Evolutionary conservation across 345 rosid species (phyloP).

Genomic region (Schrenkiella parvula): DNA sequence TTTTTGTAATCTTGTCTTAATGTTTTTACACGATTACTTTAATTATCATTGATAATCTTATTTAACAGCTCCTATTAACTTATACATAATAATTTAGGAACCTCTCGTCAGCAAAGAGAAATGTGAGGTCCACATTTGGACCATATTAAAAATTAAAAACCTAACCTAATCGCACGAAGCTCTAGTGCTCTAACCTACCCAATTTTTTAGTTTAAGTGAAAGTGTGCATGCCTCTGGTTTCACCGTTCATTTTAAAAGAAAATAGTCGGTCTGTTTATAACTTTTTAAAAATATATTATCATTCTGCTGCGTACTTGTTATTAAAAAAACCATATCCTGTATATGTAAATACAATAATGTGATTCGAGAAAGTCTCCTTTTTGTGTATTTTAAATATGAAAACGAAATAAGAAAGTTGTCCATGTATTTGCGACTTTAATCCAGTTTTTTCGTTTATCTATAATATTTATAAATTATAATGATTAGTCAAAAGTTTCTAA

Average conservation of each 20-base stretch:
- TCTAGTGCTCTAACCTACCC: conserved; percentile 29
- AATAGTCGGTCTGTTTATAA: background rate
- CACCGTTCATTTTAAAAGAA: background rate
- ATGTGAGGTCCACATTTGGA: conserved; percentile 18
- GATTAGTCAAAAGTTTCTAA: no score
- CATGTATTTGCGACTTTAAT: no score
- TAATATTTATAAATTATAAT: no score
- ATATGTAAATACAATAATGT: background rate
- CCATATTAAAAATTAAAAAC: background rate
- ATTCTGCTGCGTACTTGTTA: background rate
- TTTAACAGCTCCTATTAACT: background rate
- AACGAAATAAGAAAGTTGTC: no score
- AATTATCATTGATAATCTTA: background rate
- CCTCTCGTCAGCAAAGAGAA: conserved; percentile 8
- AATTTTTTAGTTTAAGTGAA: background rate
- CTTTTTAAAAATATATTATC: background rate
- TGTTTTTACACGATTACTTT: conserved; percentile 1
- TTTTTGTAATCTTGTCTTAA: no score
- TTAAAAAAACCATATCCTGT: background rate
- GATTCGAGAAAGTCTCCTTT: no score
- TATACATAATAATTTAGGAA: background rate
- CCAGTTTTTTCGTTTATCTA: no score
- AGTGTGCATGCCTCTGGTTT: background rate
- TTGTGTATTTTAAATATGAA: no score
- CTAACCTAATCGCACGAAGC: conserved; percentile 21